phyloP scores from a whole-genome alignment of 306 rosid genomes.

The Acmispon strigosus region DNA sequence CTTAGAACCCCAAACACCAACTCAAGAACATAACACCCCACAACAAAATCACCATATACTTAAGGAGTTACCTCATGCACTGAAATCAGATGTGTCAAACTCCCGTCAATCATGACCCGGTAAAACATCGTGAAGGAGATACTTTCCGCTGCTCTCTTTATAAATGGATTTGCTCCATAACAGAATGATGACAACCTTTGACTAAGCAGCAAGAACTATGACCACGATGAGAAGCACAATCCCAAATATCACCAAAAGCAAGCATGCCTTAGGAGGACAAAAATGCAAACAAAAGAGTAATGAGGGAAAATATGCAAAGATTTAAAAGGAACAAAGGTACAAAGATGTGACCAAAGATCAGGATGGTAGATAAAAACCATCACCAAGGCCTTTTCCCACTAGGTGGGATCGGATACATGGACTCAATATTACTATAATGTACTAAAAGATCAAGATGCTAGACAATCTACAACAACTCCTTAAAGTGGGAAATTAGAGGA shows the following conservation, averaged over 20 bases:
- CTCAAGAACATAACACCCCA: slow-evolving; percentile 23
- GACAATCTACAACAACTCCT: neutral
- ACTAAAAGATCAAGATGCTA: neutral
- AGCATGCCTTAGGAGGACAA: slow-evolving; percentile 51
- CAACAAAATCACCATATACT: slow-evolving; percentile 24
- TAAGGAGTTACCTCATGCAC: slow-evolving; percentile 16
- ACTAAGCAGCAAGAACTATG: slow-evolving; percentile 79
- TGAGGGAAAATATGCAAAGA: neutral
- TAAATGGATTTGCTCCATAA: slow-evolving; percentile 17
- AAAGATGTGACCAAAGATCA: neutral
- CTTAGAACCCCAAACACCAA: slow-evolving; percentile 29
- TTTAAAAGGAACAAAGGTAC: neutral
- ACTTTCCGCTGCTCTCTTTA: slow-evolving; percentile 17
- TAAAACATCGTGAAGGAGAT: slow-evolving; percentile 19
- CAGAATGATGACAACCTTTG: slow-evolving; percentile 14
- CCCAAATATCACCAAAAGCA: slow-evolving; percentile 96
- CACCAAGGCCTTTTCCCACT: neutral
- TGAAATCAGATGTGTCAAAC: slow-evolving; percentile 18
- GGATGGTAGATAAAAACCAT: neutral
- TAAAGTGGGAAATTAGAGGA: neutral
- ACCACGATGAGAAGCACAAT: slow-evolving; percentile 87
- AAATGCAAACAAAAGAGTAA: neutral
- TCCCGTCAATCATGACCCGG: slow-evolving; percentile 21
- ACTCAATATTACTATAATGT: neutral
- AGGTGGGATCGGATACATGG: neutral